These are phyloP conservation scores for Diaporthe capsici DNA, from an alignment of 2,329 filamentous ascomycete genomes.

Conservation along the genomic window DNA sequence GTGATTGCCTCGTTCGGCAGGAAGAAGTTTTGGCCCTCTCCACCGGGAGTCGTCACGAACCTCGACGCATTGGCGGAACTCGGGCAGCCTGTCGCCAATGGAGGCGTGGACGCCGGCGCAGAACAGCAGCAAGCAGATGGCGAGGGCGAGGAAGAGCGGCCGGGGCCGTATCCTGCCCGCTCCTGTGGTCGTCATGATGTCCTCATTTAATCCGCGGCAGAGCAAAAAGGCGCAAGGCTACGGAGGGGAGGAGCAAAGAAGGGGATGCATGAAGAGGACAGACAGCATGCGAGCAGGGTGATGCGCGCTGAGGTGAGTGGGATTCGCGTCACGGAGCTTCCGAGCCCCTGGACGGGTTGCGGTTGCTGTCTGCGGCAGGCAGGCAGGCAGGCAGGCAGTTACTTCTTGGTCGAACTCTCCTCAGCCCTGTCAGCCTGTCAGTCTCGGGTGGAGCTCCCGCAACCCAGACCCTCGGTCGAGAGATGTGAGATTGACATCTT, in stretches of 20 bases:
- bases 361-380: slow-evolving; percentile 9
- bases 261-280: slow-evolving; percentile 9
- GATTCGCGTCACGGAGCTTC: slow-evolving; percentile 18
- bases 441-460: slow-evolving; percentile 24
- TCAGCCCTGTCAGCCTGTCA: slow-evolving; percentile 14
- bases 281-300: neutral
- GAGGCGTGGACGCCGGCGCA: slow-evolving; percentile 74
- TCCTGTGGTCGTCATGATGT: slow-evolving; percentile 49
- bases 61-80: slow-evolving; percentile 89
- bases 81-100: slow-evolving; percentile 85
- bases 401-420: neutral
- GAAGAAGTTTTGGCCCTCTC: neutral
- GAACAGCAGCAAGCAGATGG: slow-evolving; percentile 57
- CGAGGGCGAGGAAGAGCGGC: slow-evolving; percentile 48
- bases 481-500: slow-evolving; percentile 3
- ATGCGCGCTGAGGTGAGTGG: slow-evolving; percentile 10
- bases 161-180: slow-evolving; percentile 52
- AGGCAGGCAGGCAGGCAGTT: neutral
- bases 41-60: slow-evolving; percentile 62
- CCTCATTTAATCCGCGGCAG: slow-evolving; percentile 39
- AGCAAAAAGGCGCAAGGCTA: neutral
- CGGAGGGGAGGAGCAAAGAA: neutral
- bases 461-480: slow-evolving; percentile 1
- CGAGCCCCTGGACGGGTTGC: neutral
- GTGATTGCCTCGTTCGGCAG: neutral